A percentile compares a stretch with the other conserved stretches of the same genome.
Evolutionary conservation across 2,329 filamentous ascomycete genomes (phyloP).

Genomic region (Hymenoscyphus scutula): DNA sequence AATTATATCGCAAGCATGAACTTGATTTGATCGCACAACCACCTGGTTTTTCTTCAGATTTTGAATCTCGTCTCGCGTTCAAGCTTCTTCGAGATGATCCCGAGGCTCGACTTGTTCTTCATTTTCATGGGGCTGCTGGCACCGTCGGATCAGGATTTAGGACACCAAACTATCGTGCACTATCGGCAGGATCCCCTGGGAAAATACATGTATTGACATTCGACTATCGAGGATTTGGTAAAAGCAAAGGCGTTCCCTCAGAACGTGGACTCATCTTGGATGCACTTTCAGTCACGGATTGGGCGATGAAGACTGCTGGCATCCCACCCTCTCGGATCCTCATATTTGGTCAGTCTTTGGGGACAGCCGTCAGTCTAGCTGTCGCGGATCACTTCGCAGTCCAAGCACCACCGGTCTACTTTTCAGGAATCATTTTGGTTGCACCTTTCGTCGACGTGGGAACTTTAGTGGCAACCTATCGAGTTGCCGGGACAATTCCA

Average conservation of each 20-base stretch:
- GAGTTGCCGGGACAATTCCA: slow-evolving; percentile 62
- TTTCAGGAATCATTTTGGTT: slow-evolving; percentile 54
- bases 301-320: slow-evolving; percentile 60
- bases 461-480: slow-evolving; percentile 54
- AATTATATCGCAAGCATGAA: slow-evolving; percentile 71
- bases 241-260: slow-evolving; percentile 70
- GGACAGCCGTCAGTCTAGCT: slow-evolving; percentile 76
- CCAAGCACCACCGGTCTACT: slow-evolving; percentile 41
- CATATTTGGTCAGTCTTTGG: slow-evolving; percentile 80
- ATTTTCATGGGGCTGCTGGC: slow-evolving; percentile 46
- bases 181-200: slow-evolving; percentile 66
- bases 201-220: slow-evolving; percentile 76
- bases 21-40: slow-evolving; percentile 50
- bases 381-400: slow-evolving; percentile 56
- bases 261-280: slow-evolving; percentile 79
- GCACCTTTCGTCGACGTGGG: slow-evolving; percentile 56
- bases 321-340: slow-evolving; percentile 74
- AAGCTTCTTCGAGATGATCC: slow-evolving; percentile 60
- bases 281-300: slow-evolving; percentile 69
- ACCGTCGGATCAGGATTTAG: slow-evolving; percentile 65
- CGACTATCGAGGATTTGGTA: slow-evolving; percentile 86
- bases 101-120: slow-evolving; percentile 57
- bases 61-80: slow-evolving; percentile 45
- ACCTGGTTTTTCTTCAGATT: slow-evolving; percentile 13
- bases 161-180: slow-evolving; percentile 70